Evolutionary conservation across 306 rosid species (phyloP), one percentile per base, ranked within the genome.

Genomic region (Citrullus colocynthis): DNA sequence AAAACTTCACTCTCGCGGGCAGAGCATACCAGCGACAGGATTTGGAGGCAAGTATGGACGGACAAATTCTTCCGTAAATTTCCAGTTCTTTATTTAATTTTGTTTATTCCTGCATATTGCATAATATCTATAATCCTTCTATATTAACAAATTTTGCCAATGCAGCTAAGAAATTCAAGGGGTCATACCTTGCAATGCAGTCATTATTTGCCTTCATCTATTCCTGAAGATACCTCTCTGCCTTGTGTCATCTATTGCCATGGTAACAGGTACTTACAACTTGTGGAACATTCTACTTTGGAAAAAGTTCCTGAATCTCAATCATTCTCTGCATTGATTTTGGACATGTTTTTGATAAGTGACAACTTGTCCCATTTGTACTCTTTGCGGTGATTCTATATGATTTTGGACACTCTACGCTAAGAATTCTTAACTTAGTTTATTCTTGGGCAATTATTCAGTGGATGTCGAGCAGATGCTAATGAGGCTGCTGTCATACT

Each of bases 391-490:
- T 55, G 80, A 16, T 30, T 28, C 20, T 57, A 45, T 56, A 62
- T 49, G 60, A 24, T 72, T 72, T 45, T 3, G 24, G 77, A 51
- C 77, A 28, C 32, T 73, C 21, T 72, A 72, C 7, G 7, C 32
- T 15, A 16, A 48, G 11, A 49, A 49, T 45, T 49, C 51, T 44
- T 20, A 70, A 51, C 84, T 79, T 32, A 77, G 34, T 34, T 64
- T 80, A 72, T 55, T 61, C 65, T 39, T 81, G 89, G 81, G 49
- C 71, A 70, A 83, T 76, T 78, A 78, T 92, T 87, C 95, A 95
- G 99, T 89, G 99, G 99, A 78, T 95, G 99, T 84, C 85, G 99
- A 81, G 97, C 90, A 36, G 99, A 95, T 83, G 99, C 97, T 75
- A 95, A 95, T 85, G 99, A 95, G 85, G 97, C 97, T 58, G 97